Conservation (phyloP, 208 protist species). For the Strigomonas galati region DNA sequence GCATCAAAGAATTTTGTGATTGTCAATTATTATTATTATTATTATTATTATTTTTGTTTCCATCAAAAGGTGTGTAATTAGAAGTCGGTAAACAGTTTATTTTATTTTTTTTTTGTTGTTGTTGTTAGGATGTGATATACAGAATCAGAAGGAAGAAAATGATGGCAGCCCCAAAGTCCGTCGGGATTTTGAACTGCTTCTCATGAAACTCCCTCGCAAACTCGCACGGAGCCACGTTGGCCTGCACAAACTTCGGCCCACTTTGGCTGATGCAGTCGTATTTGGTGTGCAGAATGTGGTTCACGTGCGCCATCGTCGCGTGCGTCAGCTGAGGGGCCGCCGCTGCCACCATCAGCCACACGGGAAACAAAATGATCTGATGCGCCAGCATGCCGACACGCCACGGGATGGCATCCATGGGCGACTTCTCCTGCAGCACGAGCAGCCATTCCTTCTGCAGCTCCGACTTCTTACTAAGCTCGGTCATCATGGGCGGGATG, state of each 20-base stretch:
- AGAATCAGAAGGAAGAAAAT: constrained; percentile 47
- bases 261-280: constrained; percentile 51
- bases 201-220: constrained; percentile 51
- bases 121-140: constrained; percentile 3
- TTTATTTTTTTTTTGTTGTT: not conserved
- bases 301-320: constrained; percentile 55
- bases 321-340: constrained; percentile 72
- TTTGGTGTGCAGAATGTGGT: constrained; percentile 70
- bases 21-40: no score
- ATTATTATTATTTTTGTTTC: no score
- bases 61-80: no score
- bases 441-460: constrained; percentile 49
- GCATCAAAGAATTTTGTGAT: no score
- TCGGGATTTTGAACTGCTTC: constrained; percentile 42
- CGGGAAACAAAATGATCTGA: constrained; percentile 63
- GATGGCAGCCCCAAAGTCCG: constrained; percentile 58
- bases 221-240: constrained; percentile 28
- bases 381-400: constrained; percentile 33
- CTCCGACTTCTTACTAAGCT: constrained; percentile 47
- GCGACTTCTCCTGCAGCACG: constrained; percentile 42
- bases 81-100: no score
- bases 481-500: constrained; percentile 42
- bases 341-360: constrained; percentile 58
- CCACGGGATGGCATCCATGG: constrained; percentile 45
- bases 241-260: constrained; percentile 39